Conservation (phyloP, 495 filamentous ascomycete genomes). For the Lasiosphaeria miniovina region DNA sequence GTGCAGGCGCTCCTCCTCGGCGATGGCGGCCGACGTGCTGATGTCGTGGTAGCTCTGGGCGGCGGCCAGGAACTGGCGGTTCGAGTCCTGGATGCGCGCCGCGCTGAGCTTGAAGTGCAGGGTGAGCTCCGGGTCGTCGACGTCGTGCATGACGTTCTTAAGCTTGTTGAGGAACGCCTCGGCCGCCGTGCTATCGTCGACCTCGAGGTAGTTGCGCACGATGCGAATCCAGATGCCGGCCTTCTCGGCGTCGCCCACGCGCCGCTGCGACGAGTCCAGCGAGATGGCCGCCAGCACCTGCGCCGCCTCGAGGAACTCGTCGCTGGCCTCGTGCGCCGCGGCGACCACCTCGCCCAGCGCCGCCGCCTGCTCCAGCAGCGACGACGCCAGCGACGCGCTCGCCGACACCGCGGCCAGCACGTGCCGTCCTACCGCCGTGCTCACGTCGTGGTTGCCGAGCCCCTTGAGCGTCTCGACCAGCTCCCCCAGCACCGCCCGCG, state of each 20-base stretch:
- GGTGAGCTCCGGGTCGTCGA: conserved; percentile 64
- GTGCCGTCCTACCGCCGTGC: conserved; percentile 67
- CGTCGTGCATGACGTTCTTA: conserved; percentile 82
- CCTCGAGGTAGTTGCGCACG: conserved; percentile 89
- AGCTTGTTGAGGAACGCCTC: conserved; percentile 87
- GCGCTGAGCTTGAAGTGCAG: conserved; percentile 87
- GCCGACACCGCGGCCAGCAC: conserved; percentile 61
- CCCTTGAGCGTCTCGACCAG: conserved; percentile 60
- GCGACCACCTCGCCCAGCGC: conserved; percentile 78
- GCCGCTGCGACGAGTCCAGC: conserved; percentile 81
- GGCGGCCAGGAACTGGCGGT: conserved; percentile 87
- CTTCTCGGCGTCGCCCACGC: conserved; percentile 74
- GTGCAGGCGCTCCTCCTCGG: conserved; percentile 77
- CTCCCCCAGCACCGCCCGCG: conserved; percentile 64
- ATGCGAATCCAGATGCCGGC: conserved; percentile 87
- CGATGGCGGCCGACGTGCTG: conserved; percentile 68
- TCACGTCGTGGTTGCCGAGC: conserved; percentile 54
- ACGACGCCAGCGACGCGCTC: conserved; percentile 46
- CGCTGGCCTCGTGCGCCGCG: conserved; percentile 73
- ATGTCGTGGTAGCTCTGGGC: conserved; percentile 83
- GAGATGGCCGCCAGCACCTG: conserved; percentile 77
- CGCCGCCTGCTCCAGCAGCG: conserved; percentile 81
- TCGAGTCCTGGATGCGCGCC: conserved; percentile 87
- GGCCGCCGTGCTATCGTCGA: conserved; percentile 83
- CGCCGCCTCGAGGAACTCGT: conserved; percentile 77